Evolutionary conservation across 768 basidiomycete species (phyloP), one percentile per base, ranked within the genome.

Genomic region (Candolleomyces eurysporus): DNA sequence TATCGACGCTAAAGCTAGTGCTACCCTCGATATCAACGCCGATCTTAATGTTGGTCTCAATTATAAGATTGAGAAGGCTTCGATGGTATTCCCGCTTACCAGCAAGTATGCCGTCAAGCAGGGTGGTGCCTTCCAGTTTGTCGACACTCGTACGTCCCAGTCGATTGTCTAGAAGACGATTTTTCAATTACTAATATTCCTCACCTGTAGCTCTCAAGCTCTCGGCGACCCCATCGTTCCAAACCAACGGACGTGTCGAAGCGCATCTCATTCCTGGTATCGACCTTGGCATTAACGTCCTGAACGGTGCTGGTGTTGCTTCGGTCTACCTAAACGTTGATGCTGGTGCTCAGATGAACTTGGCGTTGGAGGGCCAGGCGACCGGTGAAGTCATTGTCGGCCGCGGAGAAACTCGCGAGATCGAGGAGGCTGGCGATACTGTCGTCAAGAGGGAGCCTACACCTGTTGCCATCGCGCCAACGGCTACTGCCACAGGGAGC

Each of bases 231-330:
- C 78, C 81, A 2, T 73, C 70, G 22, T 74, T 75, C n/a, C 71
- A 71, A 6, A 74, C 78, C 13, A 77, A 76, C 2, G 81, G 79
- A 11, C 74, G 67, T 4, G 61, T 84, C 32, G 69, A 73, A 31
- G 82, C 78, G 2, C 82, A 85, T 65, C 68, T 85, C 45, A 83
- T 81, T 61, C 84, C 83, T 0, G 70, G 71, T 42, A 61, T 84
- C 52, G 77, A 79, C 56, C 70, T 86, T 56, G 79, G 80, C 5
- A 65, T 86, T 32, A 67, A 69, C 9, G 79, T 79, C 2, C 70
- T 85, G 1, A 74, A 65, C 14, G 72, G 71, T 31, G 58, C 65
- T 9, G 77, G 72, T 3, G 64, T 74, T 8, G 76, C 80, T 10
- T 69, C 67, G 0, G 65, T 84, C 19, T 82, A 78, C 68, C 64